Percentiles rank a stretch among this genome's conserved stretches.
Evolutionary conservation across 768 basidiomycete species (phyloP).

Genomic region (Candolleomyces efflorescens): DNA sequence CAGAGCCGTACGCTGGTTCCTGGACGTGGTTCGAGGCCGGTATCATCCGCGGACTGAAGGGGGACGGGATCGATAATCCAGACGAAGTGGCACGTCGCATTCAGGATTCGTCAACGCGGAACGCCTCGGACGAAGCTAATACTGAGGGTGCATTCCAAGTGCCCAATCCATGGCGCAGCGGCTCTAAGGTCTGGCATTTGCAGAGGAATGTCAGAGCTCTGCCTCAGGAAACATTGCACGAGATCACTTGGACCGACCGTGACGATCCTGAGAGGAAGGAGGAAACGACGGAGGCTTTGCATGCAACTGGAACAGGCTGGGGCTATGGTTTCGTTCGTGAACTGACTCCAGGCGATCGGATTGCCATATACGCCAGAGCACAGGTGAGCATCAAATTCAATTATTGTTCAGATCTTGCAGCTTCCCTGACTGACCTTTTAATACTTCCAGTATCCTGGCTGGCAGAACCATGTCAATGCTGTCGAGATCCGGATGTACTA

Average conservation of each 20-base stretch:
- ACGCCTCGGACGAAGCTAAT: background rate
- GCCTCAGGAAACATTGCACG: slow-evolving; percentile 11
- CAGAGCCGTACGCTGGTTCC: slow-evolving; percentile 27
- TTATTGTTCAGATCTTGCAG: background rate
- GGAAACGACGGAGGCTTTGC: slow-evolving; percentile 9
- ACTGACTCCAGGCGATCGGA: slow-evolving; percentile 13
- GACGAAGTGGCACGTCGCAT: background rate
- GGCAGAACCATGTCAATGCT: slow-evolving; percentile 20
- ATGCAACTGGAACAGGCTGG: slow-evolving; percentile 9
- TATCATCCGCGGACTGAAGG: slow-evolving; percentile 18
- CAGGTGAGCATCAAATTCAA: slow-evolving; percentile 16
- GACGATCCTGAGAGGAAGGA: background rate
- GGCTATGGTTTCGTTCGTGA: slow-evolving; percentile 15
- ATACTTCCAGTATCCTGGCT: slow-evolving; percentile 22
- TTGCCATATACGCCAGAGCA: slow-evolving; percentile 24
- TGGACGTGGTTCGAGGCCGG: slow-evolving; percentile 30
- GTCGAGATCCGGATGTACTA: slow-evolving; percentile 24
- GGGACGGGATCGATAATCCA: slow-evolving; percentile 1
- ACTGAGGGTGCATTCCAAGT: slow-evolving; percentile 12
- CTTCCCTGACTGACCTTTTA: background rate
- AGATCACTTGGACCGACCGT: slow-evolving; percentile 20
- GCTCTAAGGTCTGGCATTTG: slow-evolving; percentile 17
- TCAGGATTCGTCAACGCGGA: background rate
- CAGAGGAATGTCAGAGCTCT: slow-evolving; percentile 27
- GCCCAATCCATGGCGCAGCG: slow-evolving; percentile 9